Base-by-base conservation (phyloP, 345 rosid genomes). In the Balakata baccata region DNA sequence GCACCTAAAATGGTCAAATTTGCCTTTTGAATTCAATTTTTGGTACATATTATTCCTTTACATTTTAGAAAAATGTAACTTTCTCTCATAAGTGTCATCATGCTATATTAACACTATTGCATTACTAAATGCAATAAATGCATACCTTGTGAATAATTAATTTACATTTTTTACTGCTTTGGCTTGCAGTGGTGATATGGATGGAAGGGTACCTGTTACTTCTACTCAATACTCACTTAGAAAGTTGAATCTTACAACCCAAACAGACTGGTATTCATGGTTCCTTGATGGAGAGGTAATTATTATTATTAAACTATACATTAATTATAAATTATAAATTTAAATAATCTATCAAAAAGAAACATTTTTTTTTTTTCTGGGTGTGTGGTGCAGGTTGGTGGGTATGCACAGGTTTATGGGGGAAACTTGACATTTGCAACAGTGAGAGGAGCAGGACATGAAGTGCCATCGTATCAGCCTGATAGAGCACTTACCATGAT, bases 371-470 rank as follows among this genome's bases (percentile, higher is more conserved):
- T 16, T 6, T 52, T 57, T 50, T 7, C 2, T 12, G 57, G n/a
- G 34, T 29, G 34, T 2, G 34, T 52, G 57, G 6, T 57, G 29
- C 61, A 86, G 92, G 89, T 89, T 54, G 97, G 97, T 49, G 98
- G 98, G 23, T 89, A 87, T 68, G 87, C 96, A 1, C 80, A 89
- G 75, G 89, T 84, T 53, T 93, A 90, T 81, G 63, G 84, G 25
- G 88, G 89, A 79, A 91, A 79, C 47, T 45, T 91, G 70, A 94
- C 92, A 45, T 88, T 91, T 74, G 89, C 91, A 1, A 91, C 93
- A 4, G 94, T 91, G 14, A 84, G 97, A 85, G 96, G 86, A n/a
- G 97, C 98, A 46, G 98, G 98, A 47, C 98, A 91, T 78, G 85
- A 87, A 76, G 96, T 91, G 29, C 97, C 98, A 7, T 90, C 92